Percentiles rank a stretch among this genome's conserved stretches.
phyloP scores from a whole-genome alignment of 352 stramenopile species.

The Phytophthora colocasiae region DNA sequence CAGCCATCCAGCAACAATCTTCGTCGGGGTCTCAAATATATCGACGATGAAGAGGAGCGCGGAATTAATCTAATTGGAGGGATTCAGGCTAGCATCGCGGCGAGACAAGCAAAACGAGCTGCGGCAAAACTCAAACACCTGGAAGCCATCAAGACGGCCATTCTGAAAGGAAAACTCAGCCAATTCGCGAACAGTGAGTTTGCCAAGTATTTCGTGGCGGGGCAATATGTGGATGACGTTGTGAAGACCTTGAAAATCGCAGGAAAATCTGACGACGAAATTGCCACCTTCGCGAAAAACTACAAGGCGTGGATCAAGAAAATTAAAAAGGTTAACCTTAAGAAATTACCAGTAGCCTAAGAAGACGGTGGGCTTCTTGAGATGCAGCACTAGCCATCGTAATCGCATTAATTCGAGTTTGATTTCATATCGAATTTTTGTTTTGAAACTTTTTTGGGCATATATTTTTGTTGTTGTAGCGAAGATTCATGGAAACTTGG shows the following conservation, averaged over 20 bases:
- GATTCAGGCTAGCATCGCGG: not conserved
- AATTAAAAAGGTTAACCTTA: too few relatives aligned
- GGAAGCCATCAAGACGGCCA: not conserved
- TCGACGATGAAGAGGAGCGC: not conserved
- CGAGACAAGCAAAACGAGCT: not conserved
- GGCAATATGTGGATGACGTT: not conserved
- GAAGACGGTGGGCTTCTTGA: too few relatives aligned
- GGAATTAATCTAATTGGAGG: not conserved
- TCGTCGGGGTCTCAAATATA: not conserved
- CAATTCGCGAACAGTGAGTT: not conserved
- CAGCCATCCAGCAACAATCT: not conserved
- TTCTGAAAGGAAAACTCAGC: not conserved
- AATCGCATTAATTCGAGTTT: too few relatives aligned
- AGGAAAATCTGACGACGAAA: not conserved
- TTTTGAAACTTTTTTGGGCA: too few relatives aligned
- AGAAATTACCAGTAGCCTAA: too few relatives aligned
- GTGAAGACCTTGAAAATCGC: not conserved
- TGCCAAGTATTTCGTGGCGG: not conserved
- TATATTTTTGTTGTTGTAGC: too few relatives aligned
- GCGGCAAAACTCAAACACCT: not conserved
- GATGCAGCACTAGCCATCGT: too few relatives aligned
- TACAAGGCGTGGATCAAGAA: not conserved
- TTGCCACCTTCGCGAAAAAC: not conserved
- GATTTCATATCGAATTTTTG: too few relatives aligned
- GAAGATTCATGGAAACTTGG: too few relatives aligned